Percentiles rank a stretch among this genome's conserved stretches.
phyloP scores from a whole-genome alignment of 2,329 filamentous ascomycete species.

The Rhinocladiella mackenziei region DNA sequence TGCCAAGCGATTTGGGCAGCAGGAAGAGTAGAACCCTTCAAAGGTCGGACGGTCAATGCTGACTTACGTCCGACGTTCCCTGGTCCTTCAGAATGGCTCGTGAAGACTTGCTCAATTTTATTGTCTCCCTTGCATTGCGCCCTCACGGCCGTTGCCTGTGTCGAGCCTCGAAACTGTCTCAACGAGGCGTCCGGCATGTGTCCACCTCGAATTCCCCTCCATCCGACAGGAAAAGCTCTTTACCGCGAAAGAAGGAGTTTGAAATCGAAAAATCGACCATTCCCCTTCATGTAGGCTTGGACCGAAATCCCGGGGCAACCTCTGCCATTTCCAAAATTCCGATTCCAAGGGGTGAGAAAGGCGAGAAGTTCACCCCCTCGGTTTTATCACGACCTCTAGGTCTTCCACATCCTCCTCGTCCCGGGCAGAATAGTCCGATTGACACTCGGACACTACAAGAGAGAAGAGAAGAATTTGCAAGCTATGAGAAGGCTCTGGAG shows the following conservation, averaged over 20 bases:
- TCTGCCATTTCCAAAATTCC: conserved; percentile 29
- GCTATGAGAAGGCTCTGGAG: conserved; percentile 78
- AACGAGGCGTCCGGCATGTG: conserved; percentile 10
- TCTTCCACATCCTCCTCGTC: conserved; percentile 65
- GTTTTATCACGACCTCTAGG: conserved; percentile 72
- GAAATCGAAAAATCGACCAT: conserved; percentile 13
- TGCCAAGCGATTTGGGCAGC: conserved; percentile 9
- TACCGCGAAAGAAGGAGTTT: neutral
- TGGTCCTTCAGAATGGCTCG: conserved; percentile 13
- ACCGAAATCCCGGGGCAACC: conserved; percentile 24
- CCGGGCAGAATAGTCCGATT: conserved; percentile 77
- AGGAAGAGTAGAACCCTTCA: neutral
- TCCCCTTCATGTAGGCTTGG: conserved; percentile 27
- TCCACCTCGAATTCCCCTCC: conserved; percentile 14
- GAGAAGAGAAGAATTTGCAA: conserved; percentile 72
- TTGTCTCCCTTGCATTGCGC: conserved; percentile 24
- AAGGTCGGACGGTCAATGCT: neutral
- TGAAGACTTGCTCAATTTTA: conserved; percentile 16
- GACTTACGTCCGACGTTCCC: neutral
- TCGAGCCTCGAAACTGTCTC: conserved; percentile 5
- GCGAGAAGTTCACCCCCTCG: conserved; percentile 48
- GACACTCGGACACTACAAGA: conserved; percentile 65
- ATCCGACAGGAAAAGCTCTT: conserved; percentile 1
- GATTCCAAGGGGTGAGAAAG: conserved; percentile 32
- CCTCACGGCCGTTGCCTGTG: conserved; percentile 24